phyloP scores from a whole-genome alignment of 345 rosid genomes.

The Isatis tinctoria region DNA sequence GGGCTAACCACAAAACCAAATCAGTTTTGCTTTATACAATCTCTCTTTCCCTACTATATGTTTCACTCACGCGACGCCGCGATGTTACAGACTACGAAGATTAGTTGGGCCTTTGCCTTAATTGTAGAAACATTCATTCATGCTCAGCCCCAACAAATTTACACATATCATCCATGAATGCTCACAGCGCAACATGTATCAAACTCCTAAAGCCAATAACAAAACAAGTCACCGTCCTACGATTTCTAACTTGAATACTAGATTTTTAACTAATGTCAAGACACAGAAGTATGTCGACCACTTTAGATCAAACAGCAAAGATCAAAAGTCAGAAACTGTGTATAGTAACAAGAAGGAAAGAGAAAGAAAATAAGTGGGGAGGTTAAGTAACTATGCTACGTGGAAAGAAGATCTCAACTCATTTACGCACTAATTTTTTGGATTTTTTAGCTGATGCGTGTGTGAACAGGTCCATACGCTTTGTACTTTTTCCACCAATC shows the following conservation, averaged over 20 bases:
- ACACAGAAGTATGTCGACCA: constrained; percentile 10
- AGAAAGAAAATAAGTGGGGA: neutral
- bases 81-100: neutral
- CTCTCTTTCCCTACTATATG: neutral
- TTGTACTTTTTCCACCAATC: constrained; percentile 14
- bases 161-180: neutral
- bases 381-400: constrained; percentile 11
- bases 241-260: neutral
- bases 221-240: neutral
- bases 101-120: neutral
- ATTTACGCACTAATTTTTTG: constrained; percentile 11
- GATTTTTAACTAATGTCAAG: neutral
- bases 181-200: neutral
- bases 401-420: constrained; percentile 26
- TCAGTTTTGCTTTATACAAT: neutral
- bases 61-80: too few relatives aligned
- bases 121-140: neutral
- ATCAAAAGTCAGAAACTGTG: neutral
- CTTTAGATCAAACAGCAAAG: neutral
- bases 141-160: neutral
- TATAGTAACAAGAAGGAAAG: neutral
- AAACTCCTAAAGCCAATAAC: neutral
- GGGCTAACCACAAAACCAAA: too few relatives aligned
- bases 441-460: constrained; percentile 16
- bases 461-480: constrained; percentile 23